Base-by-base conservation (phyloP, 257 asterid species). In the Nyctanthes arbortristis region DNA sequence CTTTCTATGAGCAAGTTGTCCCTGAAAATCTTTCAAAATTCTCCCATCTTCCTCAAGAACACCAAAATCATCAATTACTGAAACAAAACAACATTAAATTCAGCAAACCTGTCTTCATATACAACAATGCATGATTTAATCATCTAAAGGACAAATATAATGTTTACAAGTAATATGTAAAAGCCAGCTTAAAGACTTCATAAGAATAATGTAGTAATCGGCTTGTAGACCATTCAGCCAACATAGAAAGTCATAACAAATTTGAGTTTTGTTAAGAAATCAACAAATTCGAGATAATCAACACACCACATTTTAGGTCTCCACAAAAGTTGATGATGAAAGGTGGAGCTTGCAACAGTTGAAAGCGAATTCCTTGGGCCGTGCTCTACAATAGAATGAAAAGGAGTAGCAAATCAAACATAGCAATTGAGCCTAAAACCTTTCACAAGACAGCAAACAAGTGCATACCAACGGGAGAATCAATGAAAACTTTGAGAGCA, bases 311-410 rank as follows among this genome's bases (percentile, higher is more conserved):
- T 79, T 93, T 93, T 58, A 89, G 96, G 82, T 93, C 96, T 65
- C 99, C 99, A 66, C 85, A 79, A 81, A 89, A 93, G 73, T 77
- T 65, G 60, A 93, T 78, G 81, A 81, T 72, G 79, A 69, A 77
- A 9, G 97, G 96, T 16, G 96, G 82, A 67, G 96, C 95, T 88
- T 84, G 96, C 79, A 93, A 79, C 73, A 89, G 91, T 83, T 89
- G 97, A 74, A 87, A 82, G 43, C 65, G 86, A 75, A 93, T 86
- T 78, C 96, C 99, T 79, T 91, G 96, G 67, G 54, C 8, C 34
- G 91, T 84, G 86, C 97, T 93, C 99, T 83, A 73, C 66, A 67
- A 39, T 65, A 81, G 62, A 64, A 65, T 10, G 36, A 30, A 69
- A 75, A 34, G n/a, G 20, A 78, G 52, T 62, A 63, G 36, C 31